These are phyloP conservation scores for Alternaria panax DNA, from an alignment of 2,329 filamentous ascomycete genomes.

Conservation along the genomic window DNA sequence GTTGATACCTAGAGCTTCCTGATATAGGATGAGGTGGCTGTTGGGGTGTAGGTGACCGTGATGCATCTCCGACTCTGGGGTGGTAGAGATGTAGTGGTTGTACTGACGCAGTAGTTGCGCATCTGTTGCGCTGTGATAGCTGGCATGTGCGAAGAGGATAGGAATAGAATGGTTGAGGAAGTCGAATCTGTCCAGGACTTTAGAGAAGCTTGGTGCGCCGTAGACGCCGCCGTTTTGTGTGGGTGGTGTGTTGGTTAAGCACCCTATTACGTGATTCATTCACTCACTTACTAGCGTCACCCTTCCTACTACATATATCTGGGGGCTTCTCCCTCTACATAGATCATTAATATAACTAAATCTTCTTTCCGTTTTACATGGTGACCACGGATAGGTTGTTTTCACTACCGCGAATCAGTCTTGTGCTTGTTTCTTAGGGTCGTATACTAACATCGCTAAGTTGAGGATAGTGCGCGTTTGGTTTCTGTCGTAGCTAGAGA, in stretches of 20 bases:
- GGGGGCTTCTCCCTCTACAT: too few relatives aligned
- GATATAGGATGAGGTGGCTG: constrained; percentile 57
- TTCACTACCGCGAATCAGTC: constrained; percentile 4
- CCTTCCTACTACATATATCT: too few relatives aligned
- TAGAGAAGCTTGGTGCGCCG: constrained; percentile 28
- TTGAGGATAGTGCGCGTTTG: constrained; percentile 9
- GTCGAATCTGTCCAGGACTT: constrained; percentile 30
- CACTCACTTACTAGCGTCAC: too few relatives aligned
- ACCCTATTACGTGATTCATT: too few relatives aligned
- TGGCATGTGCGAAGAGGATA: constrained; percentile 62
- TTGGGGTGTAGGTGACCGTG: constrained; percentile 62
- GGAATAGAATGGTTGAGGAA: constrained; percentile 56
- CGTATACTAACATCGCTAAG: constrained; percentile 8
- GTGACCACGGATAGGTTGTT: constrained; percentile 50
- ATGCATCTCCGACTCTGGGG: constrained; percentile 67
- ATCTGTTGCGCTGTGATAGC: constrained; percentile 53
- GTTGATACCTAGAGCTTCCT: constrained; percentile 62
- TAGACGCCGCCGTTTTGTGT: constrained; percentile 28
- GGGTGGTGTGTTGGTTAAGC: constrained; percentile 41
- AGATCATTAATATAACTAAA: too few relatives aligned
- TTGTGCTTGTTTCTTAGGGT: neutral
- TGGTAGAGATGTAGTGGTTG: constrained; percentile 64
- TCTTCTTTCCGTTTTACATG: too few relatives aligned
- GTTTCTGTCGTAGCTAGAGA: constrained; percentile 6
- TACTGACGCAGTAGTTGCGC: constrained; percentile 55